Conservation (phyloP, 1,284 basidiomycete genomes). For the Pascua sp. region DNA sequence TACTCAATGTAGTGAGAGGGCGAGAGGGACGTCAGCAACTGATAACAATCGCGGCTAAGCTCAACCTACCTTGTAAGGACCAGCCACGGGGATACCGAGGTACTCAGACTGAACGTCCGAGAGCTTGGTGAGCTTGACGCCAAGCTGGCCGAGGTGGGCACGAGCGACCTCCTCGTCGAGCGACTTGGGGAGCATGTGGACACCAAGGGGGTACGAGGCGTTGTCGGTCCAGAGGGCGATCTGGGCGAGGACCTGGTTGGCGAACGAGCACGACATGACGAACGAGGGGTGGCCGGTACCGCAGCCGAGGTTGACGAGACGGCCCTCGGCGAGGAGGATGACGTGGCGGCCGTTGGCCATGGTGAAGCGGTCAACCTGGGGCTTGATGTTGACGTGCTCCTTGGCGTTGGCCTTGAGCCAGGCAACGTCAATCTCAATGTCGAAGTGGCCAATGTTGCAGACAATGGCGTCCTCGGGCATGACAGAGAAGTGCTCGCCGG, state of each 20-base stretch:
- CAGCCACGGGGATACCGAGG: constrained; percentile 82
- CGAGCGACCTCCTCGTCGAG: constrained; percentile 98
- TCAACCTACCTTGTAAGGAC: constrained; percentile 74
- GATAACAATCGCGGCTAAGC: no score
- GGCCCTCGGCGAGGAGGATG: constrained; percentile 95
- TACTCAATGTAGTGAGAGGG: no score
- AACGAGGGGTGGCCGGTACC: constrained; percentile 83
- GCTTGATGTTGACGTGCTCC: constrained; percentile 88
- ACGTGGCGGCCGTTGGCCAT: constrained; percentile 87
- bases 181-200: constrained; percentile 93
- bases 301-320: constrained; percentile 96
- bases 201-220: constrained; percentile 75
- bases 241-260: constrained; percentile 98
- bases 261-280: constrained; percentile 99
- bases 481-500: constrained; percentile 80
- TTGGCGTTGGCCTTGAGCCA: constrained; percentile 95
- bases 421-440: constrained; percentile 97
- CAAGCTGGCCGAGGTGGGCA: constrained; percentile 85
- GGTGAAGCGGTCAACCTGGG: constrained; percentile 97
- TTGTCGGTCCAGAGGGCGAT: constrained; percentile 92
- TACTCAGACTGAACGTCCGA: constrained; percentile 77
- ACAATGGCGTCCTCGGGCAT: constrained; percentile 99
- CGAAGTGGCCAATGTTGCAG: constrained; percentile 90
- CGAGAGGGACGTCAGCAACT: no score
- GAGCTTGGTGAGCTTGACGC: constrained; percentile 88